These are phyloP conservation scores for Exophiala bonariae DNA, from an alignment of 2,329 filamentous ascomycete species.

Conservation along the genomic window DNA sequence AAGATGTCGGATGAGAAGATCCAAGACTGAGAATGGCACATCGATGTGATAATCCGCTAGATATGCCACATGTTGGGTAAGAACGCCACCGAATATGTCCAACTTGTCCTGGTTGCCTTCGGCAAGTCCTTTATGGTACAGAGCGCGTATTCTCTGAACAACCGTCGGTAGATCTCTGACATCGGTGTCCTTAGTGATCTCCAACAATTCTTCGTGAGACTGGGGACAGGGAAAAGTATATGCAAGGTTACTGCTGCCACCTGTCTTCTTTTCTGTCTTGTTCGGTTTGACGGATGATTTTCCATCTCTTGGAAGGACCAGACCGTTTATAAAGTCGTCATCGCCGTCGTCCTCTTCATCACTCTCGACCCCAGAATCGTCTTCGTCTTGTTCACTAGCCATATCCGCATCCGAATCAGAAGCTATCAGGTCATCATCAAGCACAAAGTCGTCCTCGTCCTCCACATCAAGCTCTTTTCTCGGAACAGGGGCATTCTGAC, in stretches of 20 bases:
- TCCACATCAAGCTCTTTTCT: constrained; percentile 67
- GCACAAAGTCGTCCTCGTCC: constrained; percentile 90
- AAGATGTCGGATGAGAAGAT: constrained; percentile 81
- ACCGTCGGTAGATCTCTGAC: constrained; percentile 70
- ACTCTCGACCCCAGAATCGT: constrained; percentile 54
- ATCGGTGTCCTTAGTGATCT: constrained; percentile 62
- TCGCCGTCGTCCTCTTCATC: constrained; percentile 58
- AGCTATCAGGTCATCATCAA: constrained; percentile 85
- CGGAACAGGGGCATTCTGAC: constrained; percentile 32
- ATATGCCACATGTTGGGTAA: constrained; percentile 59
- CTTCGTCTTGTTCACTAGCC: constrained; percentile 41
- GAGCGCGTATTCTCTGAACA: constrained; percentile 82
- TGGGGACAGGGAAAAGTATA: constrained; percentile 86
- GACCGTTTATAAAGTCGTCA: constrained; percentile 71
- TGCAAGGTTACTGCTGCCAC: constrained; percentile 58
- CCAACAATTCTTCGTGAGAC: constrained; percentile 70
- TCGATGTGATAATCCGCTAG: constrained; percentile 48
- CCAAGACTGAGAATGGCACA: constrained; percentile 65
- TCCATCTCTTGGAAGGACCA: constrained; percentile 48
- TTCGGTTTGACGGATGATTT: constrained; percentile 52
- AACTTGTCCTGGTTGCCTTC: constrained; percentile 84
- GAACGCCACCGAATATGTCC: constrained; percentile 50
- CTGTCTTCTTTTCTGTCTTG: constrained; percentile 54
- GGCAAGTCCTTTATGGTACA: constrained; percentile 88
- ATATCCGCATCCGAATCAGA: constrained; percentile 64